Conservation (phyloP, 2,329 filamentous ascomycete species). For the Trichoderma gracile region DNA sequence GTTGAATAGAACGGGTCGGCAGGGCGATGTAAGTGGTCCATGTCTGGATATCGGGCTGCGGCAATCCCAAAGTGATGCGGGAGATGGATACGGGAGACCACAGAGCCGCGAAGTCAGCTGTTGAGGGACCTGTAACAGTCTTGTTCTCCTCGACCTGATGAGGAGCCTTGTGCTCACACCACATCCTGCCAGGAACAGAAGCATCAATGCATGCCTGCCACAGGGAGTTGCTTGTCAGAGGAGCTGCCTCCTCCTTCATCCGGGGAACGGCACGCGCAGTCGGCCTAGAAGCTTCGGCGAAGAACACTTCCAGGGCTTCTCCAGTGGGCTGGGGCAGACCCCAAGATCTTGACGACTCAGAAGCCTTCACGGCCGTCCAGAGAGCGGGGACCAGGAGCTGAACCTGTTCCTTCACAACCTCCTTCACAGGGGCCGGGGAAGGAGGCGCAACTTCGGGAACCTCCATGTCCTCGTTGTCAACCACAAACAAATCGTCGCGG, state of each 20-base stretch:
- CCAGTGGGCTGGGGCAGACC: slow-evolving; percentile 42
- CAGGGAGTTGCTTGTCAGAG: neutral
- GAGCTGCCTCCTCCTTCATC: slow-evolving; percentile 14
- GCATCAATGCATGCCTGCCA: neutral
- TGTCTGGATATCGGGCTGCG: slow-evolving; percentile 11
- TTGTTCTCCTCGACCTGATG: neutral
- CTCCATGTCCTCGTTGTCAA: slow-evolving; percentile 31
- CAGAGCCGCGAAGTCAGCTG: neutral
- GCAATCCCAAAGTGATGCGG: neutral
- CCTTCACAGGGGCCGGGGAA: neutral
- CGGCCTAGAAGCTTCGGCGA: slow-evolving; percentile 25
- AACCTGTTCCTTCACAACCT: neutral
- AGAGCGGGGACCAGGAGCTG: slow-evolving; percentile 9
- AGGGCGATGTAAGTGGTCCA: slow-evolving; percentile 18
- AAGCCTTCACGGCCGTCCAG: slow-evolving; percentile 9
- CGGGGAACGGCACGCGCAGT: slow-evolving; percentile 22
- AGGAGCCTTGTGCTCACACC: neutral
- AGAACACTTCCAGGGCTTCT: slow-evolving; percentile 39
- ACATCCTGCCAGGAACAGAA: neutral
- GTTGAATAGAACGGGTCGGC: too few species aligned
- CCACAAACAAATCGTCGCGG: slow-evolving; percentile 52
- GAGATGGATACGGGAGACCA: neutral
- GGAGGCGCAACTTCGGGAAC: neutral
- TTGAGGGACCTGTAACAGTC: neutral
- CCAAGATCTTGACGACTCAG: neutral